Conservation (phyloP, 2,329 filamentous ascomycete species). For the Aspergillus caelatus region DNA sequence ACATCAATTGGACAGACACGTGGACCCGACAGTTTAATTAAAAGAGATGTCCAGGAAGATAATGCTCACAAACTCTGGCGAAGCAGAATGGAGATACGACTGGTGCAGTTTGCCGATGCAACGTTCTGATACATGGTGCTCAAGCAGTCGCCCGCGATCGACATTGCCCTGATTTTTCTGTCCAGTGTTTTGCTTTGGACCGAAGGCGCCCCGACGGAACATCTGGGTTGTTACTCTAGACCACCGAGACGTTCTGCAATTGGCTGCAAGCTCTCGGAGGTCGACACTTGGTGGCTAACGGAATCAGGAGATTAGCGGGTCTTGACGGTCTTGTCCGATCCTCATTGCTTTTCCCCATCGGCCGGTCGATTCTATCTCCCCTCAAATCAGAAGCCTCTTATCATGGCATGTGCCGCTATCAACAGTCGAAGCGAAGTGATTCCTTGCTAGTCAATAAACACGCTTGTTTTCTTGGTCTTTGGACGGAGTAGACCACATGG, state of each 20-base stretch:
- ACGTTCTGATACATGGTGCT: conserved; percentile 20
- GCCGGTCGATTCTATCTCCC: conserved; percentile 16
- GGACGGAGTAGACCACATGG: background rate
- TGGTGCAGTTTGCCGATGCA: conserved; percentile 15
- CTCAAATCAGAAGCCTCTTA: conserved; percentile 31
- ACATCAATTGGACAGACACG: background rate
- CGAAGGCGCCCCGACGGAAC: conserved; percentile 18
- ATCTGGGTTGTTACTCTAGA: conserved; percentile 10
- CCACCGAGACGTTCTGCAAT: conserved; percentile 9
- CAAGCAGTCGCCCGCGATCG: conserved; percentile 5
- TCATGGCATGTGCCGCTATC: conserved; percentile 33
- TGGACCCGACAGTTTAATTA: background rate
- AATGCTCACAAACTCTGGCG: background rate
- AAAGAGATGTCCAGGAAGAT: background rate
- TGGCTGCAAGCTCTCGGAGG: conserved; percentile 13
- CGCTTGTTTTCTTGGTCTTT: conserved; percentile 1
- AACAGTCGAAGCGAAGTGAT: conserved; percentile 8
- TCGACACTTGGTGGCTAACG: conserved; percentile 6
- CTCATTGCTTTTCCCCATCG: conserved; percentile 12
- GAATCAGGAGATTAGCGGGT: conserved; percentile 8
- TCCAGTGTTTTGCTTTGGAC: conserved; percentile 3
- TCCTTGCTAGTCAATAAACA: conserved; percentile 3
- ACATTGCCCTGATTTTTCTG: conserved; percentile 5
- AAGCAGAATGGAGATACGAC: conserved; percentile 9
- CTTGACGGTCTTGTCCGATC: conserved; percentile 15